Percentiles rank a stretch among this genome's conserved stretches.
Evolutionary conservation across 2,329 filamentous ascomycete genomes (phyloP).

Genomic region (Colletotrichum sp.): DNA sequence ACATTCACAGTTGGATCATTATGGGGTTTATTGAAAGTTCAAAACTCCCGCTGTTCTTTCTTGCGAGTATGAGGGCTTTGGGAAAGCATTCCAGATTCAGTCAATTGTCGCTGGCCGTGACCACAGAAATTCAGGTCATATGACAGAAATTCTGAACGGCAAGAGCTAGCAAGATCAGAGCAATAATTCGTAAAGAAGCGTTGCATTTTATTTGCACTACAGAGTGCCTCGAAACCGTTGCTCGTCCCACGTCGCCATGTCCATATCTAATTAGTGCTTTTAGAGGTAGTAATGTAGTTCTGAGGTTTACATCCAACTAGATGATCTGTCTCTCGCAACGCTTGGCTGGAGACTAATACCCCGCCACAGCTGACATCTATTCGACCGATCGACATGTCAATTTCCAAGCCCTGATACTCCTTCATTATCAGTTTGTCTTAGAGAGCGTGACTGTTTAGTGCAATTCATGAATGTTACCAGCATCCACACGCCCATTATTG

Average conservation of each 20-base stretch:
- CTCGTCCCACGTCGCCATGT: background rate
- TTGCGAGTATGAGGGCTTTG: background rate
- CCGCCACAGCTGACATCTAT: background rate
- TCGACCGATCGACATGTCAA: background rate
- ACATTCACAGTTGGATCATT: background rate
- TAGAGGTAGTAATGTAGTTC: background rate
- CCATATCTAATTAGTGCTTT: too few species aligned
- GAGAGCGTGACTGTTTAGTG: background rate
- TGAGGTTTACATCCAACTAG: background rate
- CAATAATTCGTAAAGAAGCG: background rate
- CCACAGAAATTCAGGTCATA: too few species aligned
- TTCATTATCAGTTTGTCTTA: background rate
- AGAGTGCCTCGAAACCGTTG: background rate
- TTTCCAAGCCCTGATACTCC: background rate
- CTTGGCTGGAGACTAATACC: background rate
- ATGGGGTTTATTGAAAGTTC: background rate
- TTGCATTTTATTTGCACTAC: rapidly evolving
- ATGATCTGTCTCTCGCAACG: background rate
- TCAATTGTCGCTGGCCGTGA: too few species aligned
- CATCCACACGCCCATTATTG: background rate
- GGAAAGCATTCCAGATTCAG: too few species aligned
- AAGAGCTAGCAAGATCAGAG: background rate
- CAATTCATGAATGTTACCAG: background rate
- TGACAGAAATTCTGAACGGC: too few species aligned
- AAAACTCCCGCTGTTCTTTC: background rate